Conservation (phyloP, 2,329 filamentous ascomycete genomes). For the Arthrinium phaeospermum region DNA sequence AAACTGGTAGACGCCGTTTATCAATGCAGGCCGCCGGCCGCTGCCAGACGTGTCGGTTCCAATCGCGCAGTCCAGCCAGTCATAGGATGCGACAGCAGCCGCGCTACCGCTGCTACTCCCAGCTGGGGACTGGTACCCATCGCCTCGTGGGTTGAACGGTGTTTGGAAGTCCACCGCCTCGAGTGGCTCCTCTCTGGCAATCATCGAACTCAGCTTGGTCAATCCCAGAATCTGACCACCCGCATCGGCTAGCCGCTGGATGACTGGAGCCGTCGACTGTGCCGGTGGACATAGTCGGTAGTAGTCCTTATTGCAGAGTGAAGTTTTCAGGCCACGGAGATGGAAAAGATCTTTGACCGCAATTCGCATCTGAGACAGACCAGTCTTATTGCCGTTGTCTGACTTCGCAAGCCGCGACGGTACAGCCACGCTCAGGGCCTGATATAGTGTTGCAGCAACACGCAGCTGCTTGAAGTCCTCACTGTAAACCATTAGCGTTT, state of each 20-base stretch:
- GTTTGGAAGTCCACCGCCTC: constrained; percentile 37
- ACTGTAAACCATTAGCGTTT: background rate
- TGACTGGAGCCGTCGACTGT: background rate
- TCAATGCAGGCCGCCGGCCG: constrained; percentile 20
- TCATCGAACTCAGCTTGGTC: constrained; percentile 19
- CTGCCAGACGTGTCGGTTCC: constrained; percentile 17
- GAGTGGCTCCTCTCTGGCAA: background rate
- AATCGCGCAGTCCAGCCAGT: constrained; percentile 47
- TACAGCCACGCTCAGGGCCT: background rate
- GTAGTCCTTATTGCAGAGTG: background rate
- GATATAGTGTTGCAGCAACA: background rate
- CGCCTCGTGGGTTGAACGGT: constrained; percentile 44
- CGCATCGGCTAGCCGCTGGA: background rate
- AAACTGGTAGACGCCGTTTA: constrained; percentile 22
- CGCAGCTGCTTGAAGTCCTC: background rate
- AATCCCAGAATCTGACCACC: constrained; percentile 15
- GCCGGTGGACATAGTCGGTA: background rate
- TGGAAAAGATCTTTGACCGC: background rate
- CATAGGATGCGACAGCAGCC: constrained; percentile 45
- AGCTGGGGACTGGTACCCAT: constrained; percentile 40
- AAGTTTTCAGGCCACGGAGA: background rate
- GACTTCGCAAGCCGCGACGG: background rate
- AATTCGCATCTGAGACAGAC: background rate
- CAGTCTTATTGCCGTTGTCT: background rate
- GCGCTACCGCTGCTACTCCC: constrained; percentile 47